Evolutionary conservation across 148 eudicot species (phyloP), one percentile per base, ranked within the genome.

Genomic region (Chenopodium berlandieri): DNA sequence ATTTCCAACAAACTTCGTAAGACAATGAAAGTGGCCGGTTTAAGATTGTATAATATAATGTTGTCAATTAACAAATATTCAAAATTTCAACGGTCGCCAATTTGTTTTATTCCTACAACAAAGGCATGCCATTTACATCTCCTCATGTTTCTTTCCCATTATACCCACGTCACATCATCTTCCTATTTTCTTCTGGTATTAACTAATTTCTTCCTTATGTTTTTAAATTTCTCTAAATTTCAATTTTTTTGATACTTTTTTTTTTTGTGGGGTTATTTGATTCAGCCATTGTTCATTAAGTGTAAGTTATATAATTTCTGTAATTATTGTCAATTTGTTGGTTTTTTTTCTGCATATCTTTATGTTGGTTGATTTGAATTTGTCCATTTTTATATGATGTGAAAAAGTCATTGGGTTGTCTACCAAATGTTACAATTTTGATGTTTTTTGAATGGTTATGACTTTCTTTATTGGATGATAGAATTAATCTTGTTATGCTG

Each of bases 41-140:
- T 40, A 40, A 40, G 8, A 40, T 6, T 40, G 44, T 40, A 40
- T 40, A 40, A 5, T 50, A 50, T 9, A 23, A 81, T 20, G 30
- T 20, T 40, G 6, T 40, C 4, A 46, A 40, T 75, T 52, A 25
- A 82, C 79, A 60, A 63, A 72, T 46, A 78, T 63, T 75, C 69
- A 4, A 62, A 47, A 69, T 64, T 86, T 83, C 85, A 83, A 86
- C 85, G 88, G 85, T 64, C 83, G 80, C 34, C 60, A 80, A 25
- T 86, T 25, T 64, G 34, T 52, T 74, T 69, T 58, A 16, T 78
- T 83, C 86, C 84, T 83, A 74, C 77, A 78, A 68, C 68, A 47
- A 81, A 80, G 84, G 86, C 86, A 72, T 81, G 79, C 88, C 88
- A 47, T 68, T 79, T 69, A 76, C 85, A 72, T 73, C 52, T 78